phyloP scores from a whole-genome alignment of 345 rosid genomes.

The Nasturtium officinale region DNA sequence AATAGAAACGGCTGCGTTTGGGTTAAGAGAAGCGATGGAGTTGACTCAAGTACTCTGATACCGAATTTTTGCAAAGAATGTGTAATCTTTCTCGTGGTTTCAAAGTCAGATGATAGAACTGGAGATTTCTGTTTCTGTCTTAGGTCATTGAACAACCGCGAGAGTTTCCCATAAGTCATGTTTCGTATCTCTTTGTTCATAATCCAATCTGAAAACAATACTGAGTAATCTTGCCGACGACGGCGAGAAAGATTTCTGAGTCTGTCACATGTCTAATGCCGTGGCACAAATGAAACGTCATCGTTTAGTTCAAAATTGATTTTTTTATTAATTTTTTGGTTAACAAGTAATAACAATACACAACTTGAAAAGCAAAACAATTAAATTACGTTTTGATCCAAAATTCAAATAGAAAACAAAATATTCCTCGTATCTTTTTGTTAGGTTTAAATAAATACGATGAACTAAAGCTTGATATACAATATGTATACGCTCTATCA shows the following conservation, averaged over 20 bases:
- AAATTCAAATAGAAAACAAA: too few relatives aligned
- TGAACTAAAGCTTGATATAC: not conserved
- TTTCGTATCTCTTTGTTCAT: not conserved
- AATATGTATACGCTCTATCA: not conserved
- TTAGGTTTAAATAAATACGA: not conserved
- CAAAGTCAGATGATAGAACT: not conserved
- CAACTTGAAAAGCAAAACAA: not conserved
- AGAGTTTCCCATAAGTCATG: not conserved
- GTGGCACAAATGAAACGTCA: not conserved
- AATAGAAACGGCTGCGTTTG: slow-evolving; percentile 36
- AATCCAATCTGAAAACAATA: not conserved
- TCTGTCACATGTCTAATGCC: not conserved
- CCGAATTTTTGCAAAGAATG: slow-evolving; percentile 37
- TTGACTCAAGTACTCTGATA: slow-evolving; percentile 39
- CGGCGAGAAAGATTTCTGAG: not conserved
- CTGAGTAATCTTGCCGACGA: slow-evolving; percentile 15
- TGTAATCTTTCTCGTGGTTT: slow-evolving; percentile 9
- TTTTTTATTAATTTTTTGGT: not conserved
- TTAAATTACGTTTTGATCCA: not conserved
- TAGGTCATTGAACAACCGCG: not conserved
- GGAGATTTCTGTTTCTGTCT: slow-evolving; percentile 11
- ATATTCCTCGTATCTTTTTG: not conserved
- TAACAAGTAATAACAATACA: not conserved
- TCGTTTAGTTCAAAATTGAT: not conserved
- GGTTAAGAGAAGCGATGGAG: slow-evolving; percentile 43